A percentile compares a stretch with the other conserved stretches of the same genome.
phyloP scores from a whole-genome alignment of 805 yeast genomes.

The Ogataea saltuana region DNA sequence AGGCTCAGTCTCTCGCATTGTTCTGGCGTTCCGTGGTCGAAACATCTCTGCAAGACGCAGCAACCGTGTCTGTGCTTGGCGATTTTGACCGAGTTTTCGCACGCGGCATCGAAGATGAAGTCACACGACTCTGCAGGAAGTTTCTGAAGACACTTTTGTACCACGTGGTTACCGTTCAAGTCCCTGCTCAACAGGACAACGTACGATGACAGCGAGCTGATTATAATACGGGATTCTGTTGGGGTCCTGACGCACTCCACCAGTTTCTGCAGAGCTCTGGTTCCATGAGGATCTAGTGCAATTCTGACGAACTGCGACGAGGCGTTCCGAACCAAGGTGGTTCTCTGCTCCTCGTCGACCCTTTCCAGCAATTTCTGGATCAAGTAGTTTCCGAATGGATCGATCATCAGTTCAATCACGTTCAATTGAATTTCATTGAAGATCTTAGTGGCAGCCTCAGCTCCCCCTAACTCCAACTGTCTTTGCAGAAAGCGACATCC shows the following conservation, averaged over 20 bases:
- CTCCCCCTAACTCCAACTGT: slow-evolving; percentile 68
- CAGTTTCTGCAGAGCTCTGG: slow-evolving; percentile 89
- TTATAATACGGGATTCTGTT: slow-evolving; percentile 63
- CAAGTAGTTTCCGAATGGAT: slow-evolving; percentile 96
- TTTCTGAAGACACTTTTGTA: slow-evolving; percentile 85
- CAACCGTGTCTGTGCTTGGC: slow-evolving; percentile 98
- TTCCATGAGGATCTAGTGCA: slow-evolving; percentile 93
- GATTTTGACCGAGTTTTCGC: slow-evolving; percentile 68
- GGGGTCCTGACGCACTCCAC: slow-evolving; percentile 77
- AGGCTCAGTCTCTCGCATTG: slow-evolving; percentile 71
- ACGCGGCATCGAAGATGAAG: slow-evolving; percentile 87
- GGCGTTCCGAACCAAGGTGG: slow-evolving; percentile 67
- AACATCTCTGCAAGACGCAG: slow-evolving; percentile 92
- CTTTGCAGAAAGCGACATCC: slow-evolving; percentile 93
- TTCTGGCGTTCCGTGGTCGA: slow-evolving; percentile 76
- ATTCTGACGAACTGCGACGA: slow-evolving; percentile 73
- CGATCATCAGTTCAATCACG: slow-evolving; percentile 86
- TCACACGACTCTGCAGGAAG: slow-evolving; percentile 70
- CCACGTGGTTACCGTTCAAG: slow-evolving; percentile 94
- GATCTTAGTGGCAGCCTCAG: slow-evolving; percentile 68
- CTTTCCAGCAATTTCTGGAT: slow-evolving; percentile 87
- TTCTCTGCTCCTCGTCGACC: slow-evolving; percentile 67
- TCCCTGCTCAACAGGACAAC: slow-evolving; percentile 83
- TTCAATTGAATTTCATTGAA: slow-evolving; percentile 78
- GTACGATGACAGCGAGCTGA: slow-evolving; percentile 46